Evolutionary conservation across 2,329 filamentous ascomycete species (phyloP), one percentile per base, ranked within the genome.

Genomic region (Colletotrichum tabaci): DNA sequence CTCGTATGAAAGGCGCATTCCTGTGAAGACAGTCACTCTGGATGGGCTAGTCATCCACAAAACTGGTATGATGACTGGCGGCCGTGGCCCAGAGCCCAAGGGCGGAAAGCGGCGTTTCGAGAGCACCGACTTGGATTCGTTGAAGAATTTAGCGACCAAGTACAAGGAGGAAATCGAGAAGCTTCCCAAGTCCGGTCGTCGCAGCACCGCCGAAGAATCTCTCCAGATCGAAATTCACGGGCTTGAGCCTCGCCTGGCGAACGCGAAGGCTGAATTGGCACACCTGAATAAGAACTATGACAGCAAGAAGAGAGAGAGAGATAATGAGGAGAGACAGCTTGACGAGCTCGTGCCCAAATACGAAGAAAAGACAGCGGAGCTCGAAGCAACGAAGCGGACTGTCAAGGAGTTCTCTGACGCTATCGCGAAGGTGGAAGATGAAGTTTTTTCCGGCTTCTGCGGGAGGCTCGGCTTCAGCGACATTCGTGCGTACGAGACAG

Each of bases 31-130:
- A 6, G 96, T 99, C 15, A 97, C 95, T 0, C 83, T 98, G 15
- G 95, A 98, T 78, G 96, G 96, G n/a, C 96, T 93, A 66, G 93
- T 99, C 72, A 98, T 99, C 74, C 95, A 98, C 84, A 98, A 98
- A 80, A 95, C 94, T 56, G 96, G 96, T 78, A 88, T 97, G 64
- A 98, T 99, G 93, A 98, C 96, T 60, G 96, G 96, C 86, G 96
- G 96, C 75, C 93, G 95, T 73, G 92, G 94, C 40, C 92, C 91
- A 1, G 90, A 93, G 56, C 89, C 91, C 57, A 94, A 93, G 80
- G 91, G 92, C 66, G 90, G 89, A 71, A 93, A 94, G 74, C 92
- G 94, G 69, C 90, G 93, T 63, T 98, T 97, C 83, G 95, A 98
- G 77, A 95, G 98, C 76, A 90, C 93, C 9, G 95, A 98, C 76